Evolutionary conservation across 148 eudicot species (phyloP).

Genomic region (Diospyros lotus): DNA sequence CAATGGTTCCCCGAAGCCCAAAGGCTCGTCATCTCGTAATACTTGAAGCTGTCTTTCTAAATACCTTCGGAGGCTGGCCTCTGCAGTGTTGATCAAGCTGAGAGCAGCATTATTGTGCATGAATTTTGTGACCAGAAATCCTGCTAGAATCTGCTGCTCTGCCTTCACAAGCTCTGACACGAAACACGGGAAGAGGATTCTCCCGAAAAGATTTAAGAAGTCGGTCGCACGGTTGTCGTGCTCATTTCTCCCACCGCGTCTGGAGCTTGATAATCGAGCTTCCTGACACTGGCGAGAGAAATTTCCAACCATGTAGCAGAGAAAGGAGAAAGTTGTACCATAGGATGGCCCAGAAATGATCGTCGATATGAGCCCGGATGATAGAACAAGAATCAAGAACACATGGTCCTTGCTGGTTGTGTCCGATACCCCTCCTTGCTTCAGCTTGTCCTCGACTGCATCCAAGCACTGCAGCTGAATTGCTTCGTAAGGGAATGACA

Average conservation of each 20-base stretch:
- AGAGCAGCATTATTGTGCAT: constrained; percentile 80
- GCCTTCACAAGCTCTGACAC: constrained; percentile 75
- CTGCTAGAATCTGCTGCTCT: constrained; percentile 74
- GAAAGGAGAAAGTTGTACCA: constrained; percentile 63
- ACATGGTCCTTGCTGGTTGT: constrained; percentile 33
- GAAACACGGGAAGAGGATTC: constrained; percentile 57
- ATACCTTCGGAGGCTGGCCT: constrained; percentile 51
- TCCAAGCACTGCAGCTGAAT: constrained; percentile 61
- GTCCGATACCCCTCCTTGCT: constrained; percentile 51
- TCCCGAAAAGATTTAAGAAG: constrained; percentile 37
- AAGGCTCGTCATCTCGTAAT: constrained; percentile 20
- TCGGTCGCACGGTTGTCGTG: constrained; percentile 17
- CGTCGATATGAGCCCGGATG: constrained; percentile 55
- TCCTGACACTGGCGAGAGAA: constrained; percentile 64
- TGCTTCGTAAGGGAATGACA: constrained; percentile 62
- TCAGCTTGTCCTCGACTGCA: constrained; percentile 65
- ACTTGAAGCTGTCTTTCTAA: constrained; percentile 50
- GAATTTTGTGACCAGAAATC: constrained; percentile 66
- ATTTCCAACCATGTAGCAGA: constrained; percentile 73
- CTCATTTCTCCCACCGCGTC: constrained; percentile 14
- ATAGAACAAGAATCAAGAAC: constrained; percentile 50
- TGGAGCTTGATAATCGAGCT: constrained; percentile 28
- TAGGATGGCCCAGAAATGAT: constrained; percentile 55
- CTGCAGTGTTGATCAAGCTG: constrained; percentile 70
- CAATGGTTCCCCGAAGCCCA: constrained; percentile 32